Base-by-base conservation (phyloP, 2,329 filamentous ascomycete species). In the Monosporascus sp. region DNA sequence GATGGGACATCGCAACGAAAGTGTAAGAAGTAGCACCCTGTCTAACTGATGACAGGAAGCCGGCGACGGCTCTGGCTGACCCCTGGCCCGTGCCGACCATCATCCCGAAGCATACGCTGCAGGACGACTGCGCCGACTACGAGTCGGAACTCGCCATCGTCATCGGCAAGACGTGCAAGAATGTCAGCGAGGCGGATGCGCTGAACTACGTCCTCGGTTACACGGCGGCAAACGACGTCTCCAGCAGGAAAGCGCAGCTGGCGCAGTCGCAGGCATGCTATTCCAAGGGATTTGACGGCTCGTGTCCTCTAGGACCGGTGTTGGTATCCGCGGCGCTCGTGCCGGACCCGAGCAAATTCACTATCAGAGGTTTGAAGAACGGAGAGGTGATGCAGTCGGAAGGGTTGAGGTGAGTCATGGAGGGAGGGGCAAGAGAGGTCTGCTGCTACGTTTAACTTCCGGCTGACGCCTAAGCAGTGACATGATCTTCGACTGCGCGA, bases 141-240 rank as follows among this genome's bases (percentile, higher is more conserved):
- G 80, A 84, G 64, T 77, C 78, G 3, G 81, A 84, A 66, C 72
- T 85, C 49, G 80, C 75, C 14, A 74, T 83, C 31, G 72, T 84
- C 14, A 76, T 85, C 44, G 78, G 78, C 34, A 73, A 71, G 57
- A 64, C 70, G 14, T 70, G 73, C 67, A 65, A 74, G 72, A 81
- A 85, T 57, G 79, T 84, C 9, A 69, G 73, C 46, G 80, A 83
- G 58, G 73, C 70, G 0, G 75, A 84, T 27, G 81, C 82, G 5
- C 63, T 82, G 49, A 74, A 78, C 57, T 83, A 85, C 60, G 74
- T 87, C 5, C 76, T 86, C 2, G 83, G 84, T 27, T 87, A 87
- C 64, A 83, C 81, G 0, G 76, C 77, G 22, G 76, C 77, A 60
- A 87, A 86, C 68, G 83, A 87, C 62, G 77, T 87, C 6, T 84